phyloP scores from a whole-genome alignment of 257 asterid species.

The Thymus quinquecostatus region DNA sequence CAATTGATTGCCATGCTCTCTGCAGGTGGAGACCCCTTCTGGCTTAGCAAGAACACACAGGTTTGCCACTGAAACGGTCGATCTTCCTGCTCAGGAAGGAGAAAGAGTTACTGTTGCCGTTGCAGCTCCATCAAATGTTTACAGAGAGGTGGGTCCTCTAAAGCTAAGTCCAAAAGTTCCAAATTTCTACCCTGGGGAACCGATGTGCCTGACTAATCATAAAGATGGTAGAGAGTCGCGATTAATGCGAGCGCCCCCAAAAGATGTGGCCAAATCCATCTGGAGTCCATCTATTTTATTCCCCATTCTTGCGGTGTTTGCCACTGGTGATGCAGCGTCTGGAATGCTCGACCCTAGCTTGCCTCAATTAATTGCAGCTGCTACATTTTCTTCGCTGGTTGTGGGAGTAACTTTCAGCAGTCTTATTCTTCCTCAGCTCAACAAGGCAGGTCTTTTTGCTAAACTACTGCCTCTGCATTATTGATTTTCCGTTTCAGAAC shows the following conservation, averaged over 20 bases:
- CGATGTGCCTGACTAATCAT: slow-evolving; percentile 88
- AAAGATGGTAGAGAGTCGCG: slow-evolving; percentile 84
- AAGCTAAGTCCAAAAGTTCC: slow-evolving; percentile 81
- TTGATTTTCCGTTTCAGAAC: not conserved
- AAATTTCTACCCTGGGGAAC: slow-evolving; percentile 86
- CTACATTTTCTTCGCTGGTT: slow-evolving; percentile 72
- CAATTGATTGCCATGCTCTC: slow-evolving; percentile 22
- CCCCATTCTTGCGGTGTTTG: slow-evolving; percentile 69
- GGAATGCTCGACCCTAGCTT: slow-evolving; percentile 85
- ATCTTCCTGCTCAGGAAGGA: slow-evolving; percentile 93
- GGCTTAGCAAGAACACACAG: slow-evolving; percentile 90
- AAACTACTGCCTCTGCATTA: slow-evolving; percentile 10
- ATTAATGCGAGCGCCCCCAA: slow-evolving; percentile 77
- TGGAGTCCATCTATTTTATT: slow-evolving; percentile 68
- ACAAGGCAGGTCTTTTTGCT: slow-evolving; percentile 58
- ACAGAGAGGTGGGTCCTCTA: slow-evolving; percentile 76
- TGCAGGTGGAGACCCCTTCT: slow-evolving; percentile 89
- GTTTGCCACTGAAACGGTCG: slow-evolving; percentile 96
- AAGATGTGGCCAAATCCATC: slow-evolving; percentile 53
- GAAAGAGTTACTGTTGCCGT: slow-evolving; percentile 89
- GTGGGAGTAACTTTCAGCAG: slow-evolving; percentile 70
- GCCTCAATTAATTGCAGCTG: slow-evolving; percentile 77
- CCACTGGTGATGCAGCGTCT: slow-evolving; percentile 91
- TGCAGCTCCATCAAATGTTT: slow-evolving; percentile 77
- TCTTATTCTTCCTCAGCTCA: slow-evolving; percentile 68